Percentiles rank a stretch among this genome's conserved stretches.
Evolutionary conservation across 1,284 basidiomycete species (phyloP).

Genomic region (Ustilago trichophora): DNA sequence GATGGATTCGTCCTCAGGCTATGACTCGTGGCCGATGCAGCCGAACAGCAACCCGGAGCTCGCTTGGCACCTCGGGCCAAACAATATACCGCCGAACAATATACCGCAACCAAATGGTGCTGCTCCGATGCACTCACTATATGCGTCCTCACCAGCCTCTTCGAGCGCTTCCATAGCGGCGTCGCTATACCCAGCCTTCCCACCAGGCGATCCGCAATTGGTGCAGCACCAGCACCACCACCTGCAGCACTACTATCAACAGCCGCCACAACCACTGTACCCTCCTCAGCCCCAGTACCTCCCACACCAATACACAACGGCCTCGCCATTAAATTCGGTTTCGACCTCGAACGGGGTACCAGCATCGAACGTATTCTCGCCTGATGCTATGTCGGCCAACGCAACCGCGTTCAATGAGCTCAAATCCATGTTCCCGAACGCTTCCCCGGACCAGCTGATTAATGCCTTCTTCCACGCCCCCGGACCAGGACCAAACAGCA

Average conservation of each 20-base stretch:
- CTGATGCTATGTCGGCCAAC: slow-evolving; percentile 1
- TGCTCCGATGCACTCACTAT: neutral
- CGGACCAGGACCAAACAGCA: too few relatives aligned
- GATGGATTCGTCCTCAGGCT: slow-evolving; percentile 15
- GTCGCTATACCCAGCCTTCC: neutral
- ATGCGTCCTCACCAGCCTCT: slow-evolving; percentile 1
- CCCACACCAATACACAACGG: neutral
- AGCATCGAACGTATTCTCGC: neutral
- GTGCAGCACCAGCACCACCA: slow-evolving; percentile 7
- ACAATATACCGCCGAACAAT: slow-evolving; percentile 3
- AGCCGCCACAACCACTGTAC: neutral
- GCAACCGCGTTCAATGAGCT: slow-evolving; percentile 5
- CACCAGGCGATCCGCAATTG: neutral
- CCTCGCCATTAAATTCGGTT: too few relatives aligned
- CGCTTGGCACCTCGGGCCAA: slow-evolving; percentile 15
- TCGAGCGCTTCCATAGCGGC: neutral
- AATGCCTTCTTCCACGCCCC: slow-evolving; percentile 4
- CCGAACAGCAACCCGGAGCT: slow-evolving; percentile 11
- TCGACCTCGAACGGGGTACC: neutral
- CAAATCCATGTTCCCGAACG: slow-evolving; percentile 3
- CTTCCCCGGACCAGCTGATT: slow-evolving; percentile 4
- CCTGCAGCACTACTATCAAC: neutral
- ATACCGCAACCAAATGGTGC: neutral
- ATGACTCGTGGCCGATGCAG: slow-evolving; percentile 18
- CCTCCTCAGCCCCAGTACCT: slow-evolving; percentile 1